phyloP scores from a whole-genome alignment of 768 basidiomycete genomes.

The Dictyophora rubrovolvata region DNA sequence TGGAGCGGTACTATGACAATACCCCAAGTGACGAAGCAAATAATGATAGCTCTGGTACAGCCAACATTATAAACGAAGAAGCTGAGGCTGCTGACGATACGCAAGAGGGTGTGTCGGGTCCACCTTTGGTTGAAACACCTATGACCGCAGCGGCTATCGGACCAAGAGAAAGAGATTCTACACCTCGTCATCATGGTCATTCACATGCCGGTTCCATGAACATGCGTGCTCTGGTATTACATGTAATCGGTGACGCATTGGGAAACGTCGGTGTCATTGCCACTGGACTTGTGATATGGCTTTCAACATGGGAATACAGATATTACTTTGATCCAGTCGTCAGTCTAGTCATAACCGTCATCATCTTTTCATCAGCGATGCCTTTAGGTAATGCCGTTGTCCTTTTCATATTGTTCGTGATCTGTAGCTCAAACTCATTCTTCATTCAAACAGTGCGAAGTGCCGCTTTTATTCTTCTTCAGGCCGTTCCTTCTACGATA shows the following conservation, averaged over 20 bases:
- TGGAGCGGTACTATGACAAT: neutral
- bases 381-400: slow-evolving; percentile 57
- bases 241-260: slow-evolving; percentile 93
- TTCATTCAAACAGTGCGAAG: slow-evolving; percentile 49
- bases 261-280: slow-evolving; percentile 97
- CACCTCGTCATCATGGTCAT: slow-evolving; percentile 23
- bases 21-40: neutral
- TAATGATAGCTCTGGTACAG: slow-evolving; percentile 5
- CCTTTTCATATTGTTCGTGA: slow-evolving; percentile 8
- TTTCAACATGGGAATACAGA: slow-evolving; percentile 73
- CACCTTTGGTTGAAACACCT: neutral
- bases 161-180: neutral
- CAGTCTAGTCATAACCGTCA: slow-evolving; percentile 86
- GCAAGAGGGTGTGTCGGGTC: neutral
- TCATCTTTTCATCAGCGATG: slow-evolving; percentile 92
- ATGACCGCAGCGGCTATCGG: neutral
- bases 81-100: neutral
- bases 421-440: neutral
- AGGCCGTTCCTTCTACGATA: slow-evolving; percentile 84
- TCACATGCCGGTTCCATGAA: slow-evolving; percentile 74
- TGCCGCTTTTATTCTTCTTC: slow-evolving; percentile 89
- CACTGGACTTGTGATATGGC: slow-evolving; percentile 91
- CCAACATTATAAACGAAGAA: slow-evolving; percentile 13
- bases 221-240: slow-evolving; percentile 90
- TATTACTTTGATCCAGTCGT: slow-evolving; percentile 91